Evolutionary conservation across 306 rosid species (phyloP).

Genomic region (Prunus campanulata): DNA sequence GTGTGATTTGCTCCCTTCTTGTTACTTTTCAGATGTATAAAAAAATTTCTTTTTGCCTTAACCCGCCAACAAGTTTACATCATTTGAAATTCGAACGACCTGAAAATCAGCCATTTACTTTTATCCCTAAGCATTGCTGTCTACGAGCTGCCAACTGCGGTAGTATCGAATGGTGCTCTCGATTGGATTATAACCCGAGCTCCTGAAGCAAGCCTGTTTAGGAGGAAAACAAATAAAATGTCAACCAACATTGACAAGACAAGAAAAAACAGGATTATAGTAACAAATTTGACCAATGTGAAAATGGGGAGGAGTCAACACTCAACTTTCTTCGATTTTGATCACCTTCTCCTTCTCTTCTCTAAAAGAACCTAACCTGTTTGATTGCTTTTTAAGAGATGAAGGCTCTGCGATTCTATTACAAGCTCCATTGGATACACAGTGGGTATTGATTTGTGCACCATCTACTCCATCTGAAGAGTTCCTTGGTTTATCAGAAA

Average conservation of each 20-base stretch:
- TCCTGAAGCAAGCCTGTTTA: slow-evolving; percentile 94
- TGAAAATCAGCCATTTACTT: slow-evolving; percentile 11
- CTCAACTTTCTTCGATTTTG: slow-evolving; percentile 97
- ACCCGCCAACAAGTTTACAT: slow-evolving; percentile 31
- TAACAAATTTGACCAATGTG: slow-evolving; percentile 13
- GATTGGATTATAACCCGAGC: slow-evolving; percentile 91
- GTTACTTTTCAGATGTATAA: slow-evolving; percentile 41
- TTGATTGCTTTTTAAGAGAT: slow-evolving; percentile 42
- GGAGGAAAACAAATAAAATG: slow-evolving; percentile 32
- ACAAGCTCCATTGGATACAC: slow-evolving; percentile 48
- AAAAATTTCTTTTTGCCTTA: slow-evolving; percentile 21
- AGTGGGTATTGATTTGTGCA: slow-evolving; percentile 35
- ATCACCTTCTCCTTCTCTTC: slow-evolving; percentile 68
- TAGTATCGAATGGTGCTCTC: slow-evolving; percentile 37
- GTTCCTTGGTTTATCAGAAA: slow-evolving; percentile 59
- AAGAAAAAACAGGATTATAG: not conserved
- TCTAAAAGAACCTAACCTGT: slow-evolving; percentile 48
- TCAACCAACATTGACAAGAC: slow-evolving; percentile 30
- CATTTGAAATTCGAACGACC: slow-evolving; percentile 41
- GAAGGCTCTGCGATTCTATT: slow-evolving; percentile 50
- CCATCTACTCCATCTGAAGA: slow-evolving; percentile 57
- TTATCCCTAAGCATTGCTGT: not conserved
- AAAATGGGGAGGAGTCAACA: slow-evolving; percentile 24
- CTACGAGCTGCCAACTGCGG: slow-evolving; percentile 38
- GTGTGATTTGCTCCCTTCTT: slow-evolving; percentile 26